Conservation (phyloP, 352 stramenopile species). For the Phytophthora macrochlamydospora region DNA sequence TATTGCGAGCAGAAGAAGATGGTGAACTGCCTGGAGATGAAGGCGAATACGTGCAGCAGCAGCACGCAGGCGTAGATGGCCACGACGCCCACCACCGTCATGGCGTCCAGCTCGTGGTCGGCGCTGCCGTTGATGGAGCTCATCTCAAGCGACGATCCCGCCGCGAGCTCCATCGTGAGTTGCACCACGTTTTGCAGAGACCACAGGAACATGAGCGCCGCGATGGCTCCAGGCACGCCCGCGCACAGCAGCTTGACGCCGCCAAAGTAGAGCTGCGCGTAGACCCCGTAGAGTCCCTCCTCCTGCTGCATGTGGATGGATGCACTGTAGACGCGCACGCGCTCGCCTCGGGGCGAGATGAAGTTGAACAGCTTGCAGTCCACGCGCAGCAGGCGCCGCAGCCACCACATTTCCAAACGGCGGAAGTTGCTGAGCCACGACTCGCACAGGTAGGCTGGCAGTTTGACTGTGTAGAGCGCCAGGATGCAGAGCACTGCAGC, state of each 20-base stretch:
- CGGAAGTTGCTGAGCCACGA: conserved; percentile 16
- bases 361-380: conserved; percentile 72
- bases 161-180: conserved; percentile 17
- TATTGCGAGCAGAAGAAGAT: conserved; percentile 80
- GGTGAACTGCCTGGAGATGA: conserved; percentile 64
- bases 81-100: conserved; percentile 47
- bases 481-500: conserved; percentile 33
- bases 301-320: conserved; percentile 37
- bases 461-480: conserved; percentile 31
- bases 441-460: conserved; percentile 12
- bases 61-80: conserved; percentile 56
- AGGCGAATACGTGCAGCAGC: conserved; percentile 55
- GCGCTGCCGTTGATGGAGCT: conserved; percentile 20
- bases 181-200: conserved; percentile 43
- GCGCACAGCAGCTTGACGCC: conserved; percentile 57
- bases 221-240: conserved; percentile 47
- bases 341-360: conserved; percentile 46
- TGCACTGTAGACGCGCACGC: conserved; percentile 55
- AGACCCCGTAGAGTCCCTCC: conserved; percentile 39
- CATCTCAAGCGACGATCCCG: neutral
- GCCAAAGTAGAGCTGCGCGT: conserved; percentile 65
- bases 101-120: conserved; percentile 46
- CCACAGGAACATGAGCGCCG: conserved; percentile 49
- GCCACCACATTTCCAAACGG: conserved; percentile 30
- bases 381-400: conserved; percentile 41